A percentile compares a stretch with the other conserved stretches of the same genome.
Conservation (phyloP, 495 filamentous ascomycete species). For the Glarea lozoyensis region DNA sequence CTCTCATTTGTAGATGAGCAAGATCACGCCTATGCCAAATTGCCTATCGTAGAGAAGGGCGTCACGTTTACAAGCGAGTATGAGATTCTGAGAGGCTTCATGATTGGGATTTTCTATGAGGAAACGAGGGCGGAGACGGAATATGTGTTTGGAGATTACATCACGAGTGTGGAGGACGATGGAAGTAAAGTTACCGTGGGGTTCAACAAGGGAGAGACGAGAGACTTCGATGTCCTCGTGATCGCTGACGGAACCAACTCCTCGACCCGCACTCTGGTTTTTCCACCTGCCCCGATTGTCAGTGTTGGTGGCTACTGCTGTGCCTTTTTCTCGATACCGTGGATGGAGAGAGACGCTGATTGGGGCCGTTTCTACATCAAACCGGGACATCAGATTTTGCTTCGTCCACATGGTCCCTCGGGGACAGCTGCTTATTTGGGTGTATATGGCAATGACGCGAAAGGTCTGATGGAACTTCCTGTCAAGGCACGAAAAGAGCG, state of each 20-base stretch:
- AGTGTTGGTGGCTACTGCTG: slow-evolving; percentile 24
- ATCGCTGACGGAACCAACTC: slow-evolving; percentile 42
- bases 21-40: slow-evolving; percentile 28
- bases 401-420: too few species aligned
- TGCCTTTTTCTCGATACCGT: slow-evolving; percentile 33
- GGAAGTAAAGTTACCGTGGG: slow-evolving; percentile 22
- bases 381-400: too few species aligned
- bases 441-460: too few species aligned
- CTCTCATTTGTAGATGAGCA: slow-evolving; percentile 30
- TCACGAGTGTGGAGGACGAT: slow-evolving; percentile 22
- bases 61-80: slow-evolving; percentile 39
- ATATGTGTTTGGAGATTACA: slow-evolving; percentile 34
- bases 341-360: slow-evolving; percentile 24
- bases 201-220: slow-evolving; percentile 27
- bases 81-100: slow-evolving; percentile 46
- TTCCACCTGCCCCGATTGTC: slow-evolving; percentile 20
- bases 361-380: too few species aligned
- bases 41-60: slow-evolving; percentile 32
- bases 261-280: slow-evolving; percentile 28
- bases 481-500: too few species aligned
- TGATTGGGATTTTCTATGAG: slow-evolving; percentile 37
- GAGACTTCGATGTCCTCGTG: slow-evolving; percentile 38
- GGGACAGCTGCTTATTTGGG: too few species aligned
- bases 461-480: too few species aligned
- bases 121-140: slow-evolving; percentile 27